Percentiles rank a stretch among this genome's conserved stretches.
Evolutionary conservation across 2,329 filamentous ascomycete genomes (phyloP).

Genomic region (Mycogone perniciosa): DNA sequence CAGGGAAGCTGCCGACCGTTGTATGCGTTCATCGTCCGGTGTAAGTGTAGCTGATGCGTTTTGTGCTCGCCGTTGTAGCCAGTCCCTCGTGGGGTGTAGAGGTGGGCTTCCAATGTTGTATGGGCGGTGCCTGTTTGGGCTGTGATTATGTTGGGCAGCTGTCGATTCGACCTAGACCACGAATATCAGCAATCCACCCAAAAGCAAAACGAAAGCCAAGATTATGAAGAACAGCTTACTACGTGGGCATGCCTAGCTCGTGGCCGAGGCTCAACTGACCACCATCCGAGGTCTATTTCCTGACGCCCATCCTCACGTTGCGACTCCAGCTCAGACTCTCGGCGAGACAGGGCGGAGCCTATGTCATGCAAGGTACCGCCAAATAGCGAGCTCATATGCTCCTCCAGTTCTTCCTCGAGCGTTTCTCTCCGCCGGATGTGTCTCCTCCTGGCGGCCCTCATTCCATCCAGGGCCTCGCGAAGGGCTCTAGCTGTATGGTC

Average conservation of each 20-base stretch:
- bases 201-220: not conserved
- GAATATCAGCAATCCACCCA: not conserved
- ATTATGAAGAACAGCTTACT: constrained; percentile 16
- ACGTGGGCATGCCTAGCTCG: constrained; percentile 16
- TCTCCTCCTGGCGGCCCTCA: constrained; percentile 18
- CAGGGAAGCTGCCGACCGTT: not conserved
- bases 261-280: constrained; percentile 18
- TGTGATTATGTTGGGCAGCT: not conserved
- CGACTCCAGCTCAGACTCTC: not conserved
- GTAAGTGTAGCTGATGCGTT: not conserved
- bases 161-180: constrained; percentile 10
- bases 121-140: not conserved
- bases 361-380: constrained; percentile 15
- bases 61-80: not conserved
- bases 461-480: constrained; percentile 19
- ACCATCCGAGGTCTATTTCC: constrained; percentile 20
- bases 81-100: not conserved
- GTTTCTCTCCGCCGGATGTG: too few relatives aligned
- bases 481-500: not conserved
- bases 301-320: constrained; percentile 5
- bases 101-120: constrained; percentile 2
- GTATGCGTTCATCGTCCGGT: not conserved
- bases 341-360: constrained; percentile 7
- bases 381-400: constrained; percentile 23
- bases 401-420: constrained; percentile 20